These are phyloP conservation scores for Mycena maculata DNA, from an alignment of 768 basidiomycete species.

Conservation along the genomic window DNA sequence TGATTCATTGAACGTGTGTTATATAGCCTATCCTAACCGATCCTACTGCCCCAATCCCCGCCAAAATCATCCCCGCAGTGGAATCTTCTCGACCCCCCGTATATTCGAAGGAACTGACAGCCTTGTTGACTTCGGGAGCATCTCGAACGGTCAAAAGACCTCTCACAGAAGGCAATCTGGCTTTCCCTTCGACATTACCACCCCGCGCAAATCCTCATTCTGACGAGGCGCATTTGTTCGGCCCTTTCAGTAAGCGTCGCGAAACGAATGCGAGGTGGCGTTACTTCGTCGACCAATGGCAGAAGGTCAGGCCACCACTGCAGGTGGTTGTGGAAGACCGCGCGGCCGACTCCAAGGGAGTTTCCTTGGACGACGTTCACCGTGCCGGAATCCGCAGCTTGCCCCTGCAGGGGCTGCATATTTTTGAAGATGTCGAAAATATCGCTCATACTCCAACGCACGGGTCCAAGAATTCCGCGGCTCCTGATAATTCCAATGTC, in stretches of 20 bases:
- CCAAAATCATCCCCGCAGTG: slow-evolving; percentile 61
- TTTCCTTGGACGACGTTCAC: slow-evolving; percentile 28
- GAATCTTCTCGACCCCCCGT: slow-evolving; percentile 71
- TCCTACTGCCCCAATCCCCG: slow-evolving; percentile 52
- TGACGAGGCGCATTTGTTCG: slow-evolving; percentile 68
- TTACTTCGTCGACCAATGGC: slow-evolving; percentile 65
- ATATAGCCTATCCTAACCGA: slow-evolving; percentile 68
- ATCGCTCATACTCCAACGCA: slow-evolving; percentile 50
- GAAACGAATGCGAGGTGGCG: slow-evolving; percentile 80
- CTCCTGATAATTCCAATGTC: neutral
- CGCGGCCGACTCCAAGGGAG: slow-evolving; percentile 23
- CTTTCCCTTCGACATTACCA: slow-evolving; percentile 66
- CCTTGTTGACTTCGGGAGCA: slow-evolving; percentile 66
- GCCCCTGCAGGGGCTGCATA: slow-evolving; percentile 55
- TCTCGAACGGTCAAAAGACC: slow-evolving; percentile 62
- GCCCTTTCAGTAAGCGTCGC: slow-evolving; percentile 77
- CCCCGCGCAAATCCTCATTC: slow-evolving; percentile 66
- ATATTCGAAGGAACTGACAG: slow-evolving; percentile 70
- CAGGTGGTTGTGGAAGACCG: slow-evolving; percentile 50
- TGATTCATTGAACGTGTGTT: neutral
- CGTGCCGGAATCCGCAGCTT: slow-evolving; percentile 46
- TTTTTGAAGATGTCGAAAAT: slow-evolving; percentile 59
- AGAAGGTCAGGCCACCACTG: slow-evolving; percentile 71
- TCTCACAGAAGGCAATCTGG: slow-evolving; percentile 54
- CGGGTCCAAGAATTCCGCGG: neutral